Evolutionary conservation across 441 rosid species (phyloP).

Genomic region (Macaranga tanarius): DNA sequence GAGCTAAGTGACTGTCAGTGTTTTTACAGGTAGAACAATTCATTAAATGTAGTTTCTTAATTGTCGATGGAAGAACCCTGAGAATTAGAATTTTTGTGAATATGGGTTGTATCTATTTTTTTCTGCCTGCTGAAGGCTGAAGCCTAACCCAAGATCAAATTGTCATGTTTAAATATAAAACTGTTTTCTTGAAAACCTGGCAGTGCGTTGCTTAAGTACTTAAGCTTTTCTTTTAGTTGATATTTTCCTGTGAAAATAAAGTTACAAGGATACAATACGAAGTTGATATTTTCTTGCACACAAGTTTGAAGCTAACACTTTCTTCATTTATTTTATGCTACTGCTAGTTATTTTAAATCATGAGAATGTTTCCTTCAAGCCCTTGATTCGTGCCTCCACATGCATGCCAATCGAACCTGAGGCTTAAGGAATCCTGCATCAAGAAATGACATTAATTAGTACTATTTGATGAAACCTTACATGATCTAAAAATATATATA

Average conservation of each 20-base stretch:
- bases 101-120: too few species aligned
- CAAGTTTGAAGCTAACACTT: neutral
- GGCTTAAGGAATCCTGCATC: neutral
- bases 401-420: neutral
- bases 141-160: too few species aligned
- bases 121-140: too few species aligned
- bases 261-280: neutral
- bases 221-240: neutral
- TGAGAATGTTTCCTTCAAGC: constrained; percentile 6
- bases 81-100: too few species aligned
- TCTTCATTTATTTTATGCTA: neutral
- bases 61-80: too few species aligned
- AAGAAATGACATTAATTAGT: neutral
- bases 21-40: neutral
- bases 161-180: too few species aligned
- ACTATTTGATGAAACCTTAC: neutral
- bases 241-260: neutral
- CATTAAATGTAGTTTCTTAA: neutral
- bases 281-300: neutral
- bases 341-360: neutral
- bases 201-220: too few species aligned
- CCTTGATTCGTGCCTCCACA: constrained; percentile 1
- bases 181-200: too few species aligned
- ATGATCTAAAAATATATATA: neutral
- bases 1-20: too few species aligned